Conservation (phyloP, 2,329 filamentous ascomycete species). For the Xylariales sp. region DNA sequence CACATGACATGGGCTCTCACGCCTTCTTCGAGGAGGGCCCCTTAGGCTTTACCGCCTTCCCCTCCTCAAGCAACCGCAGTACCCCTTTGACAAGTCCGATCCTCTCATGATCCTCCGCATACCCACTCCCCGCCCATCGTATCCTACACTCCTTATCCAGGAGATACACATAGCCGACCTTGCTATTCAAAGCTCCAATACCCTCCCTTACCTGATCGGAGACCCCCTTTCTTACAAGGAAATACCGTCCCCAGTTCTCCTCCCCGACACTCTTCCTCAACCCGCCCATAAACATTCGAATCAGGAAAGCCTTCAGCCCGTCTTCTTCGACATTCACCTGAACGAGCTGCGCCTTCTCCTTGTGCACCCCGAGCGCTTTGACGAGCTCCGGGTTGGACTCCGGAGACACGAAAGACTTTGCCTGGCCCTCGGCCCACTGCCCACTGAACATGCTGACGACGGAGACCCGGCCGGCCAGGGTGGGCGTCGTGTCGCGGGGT, state of each 20-base stretch:
- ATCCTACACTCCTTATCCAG: conserved; percentile 85
- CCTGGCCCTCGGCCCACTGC: conserved; percentile 81
- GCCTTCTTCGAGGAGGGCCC: conserved; percentile 15
- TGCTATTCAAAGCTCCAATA: conserved; percentile 74
- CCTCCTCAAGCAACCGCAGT: conserved; percentile 57
- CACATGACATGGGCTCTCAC: conserved; percentile 2
- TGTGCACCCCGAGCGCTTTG: conserved; percentile 49
- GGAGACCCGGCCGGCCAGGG: conserved; percentile 68
- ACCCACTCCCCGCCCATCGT: conserved; percentile 85
- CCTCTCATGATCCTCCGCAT: conserved; percentile 60
- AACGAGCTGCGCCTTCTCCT: conserved; percentile 65
- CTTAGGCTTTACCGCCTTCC: conserved; percentile 22
- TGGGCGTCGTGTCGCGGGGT: conserved; percentile 66
- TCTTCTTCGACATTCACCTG: conserved; percentile 88
- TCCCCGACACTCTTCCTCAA: conserved; percentile 45
- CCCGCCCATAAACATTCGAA: conserved; percentile 51
- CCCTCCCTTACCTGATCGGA: conserved; percentile 57
- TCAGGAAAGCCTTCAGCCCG: conserved; percentile 55
- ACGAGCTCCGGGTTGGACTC: conserved; percentile 66
- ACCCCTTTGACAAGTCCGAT: conserved; percentile 62
- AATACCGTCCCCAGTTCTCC: conserved; percentile 56
- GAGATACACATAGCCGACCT: conserved; percentile 91
- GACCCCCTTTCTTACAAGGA: conserved; percentile 54
- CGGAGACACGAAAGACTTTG: conserved; percentile 62
- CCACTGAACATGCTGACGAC: conserved; percentile 79